These are phyloP conservation scores for Parasarocladium wereldwijsianum DNA, from an alignment of 2,329 filamentous ascomycete genomes.

Conservation along the genomic window DNA sequence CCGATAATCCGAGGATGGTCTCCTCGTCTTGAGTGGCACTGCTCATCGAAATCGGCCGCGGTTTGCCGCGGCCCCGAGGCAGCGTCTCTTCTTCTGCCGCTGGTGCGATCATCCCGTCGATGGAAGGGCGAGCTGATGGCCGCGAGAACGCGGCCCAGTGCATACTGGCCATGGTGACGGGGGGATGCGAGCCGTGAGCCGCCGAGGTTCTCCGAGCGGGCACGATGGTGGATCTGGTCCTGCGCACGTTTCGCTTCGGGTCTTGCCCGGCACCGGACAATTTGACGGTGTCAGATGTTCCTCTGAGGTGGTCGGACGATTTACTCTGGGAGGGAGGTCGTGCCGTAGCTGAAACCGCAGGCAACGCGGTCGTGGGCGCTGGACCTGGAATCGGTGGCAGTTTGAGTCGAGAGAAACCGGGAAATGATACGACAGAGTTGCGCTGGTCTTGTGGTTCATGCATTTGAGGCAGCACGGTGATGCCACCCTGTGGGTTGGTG, in stretches of 20 bases:
- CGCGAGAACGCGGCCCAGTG: not conserved
- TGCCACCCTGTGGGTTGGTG: slow-evolving; percentile 19
- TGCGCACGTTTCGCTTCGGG: not conserved
- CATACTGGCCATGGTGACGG: not conserved
- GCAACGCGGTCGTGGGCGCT: not conserved
- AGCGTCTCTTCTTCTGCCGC: not conserved
- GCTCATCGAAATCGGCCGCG: slow-evolving; percentile 1
- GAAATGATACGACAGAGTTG: slow-evolving; percentile 5
- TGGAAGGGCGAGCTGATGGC: slow-evolving; percentile 3
- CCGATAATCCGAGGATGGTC: slow-evolving; percentile 2
- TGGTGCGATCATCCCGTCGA: slow-evolving; percentile 2
- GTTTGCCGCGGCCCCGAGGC: not conserved
- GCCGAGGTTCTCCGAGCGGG: slow-evolving; percentile 1
- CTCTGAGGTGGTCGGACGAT: too few species aligned
- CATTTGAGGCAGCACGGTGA: slow-evolving; percentile 20
- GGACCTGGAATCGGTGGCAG: slow-evolving; percentile 1
- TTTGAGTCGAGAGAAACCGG: slow-evolving; percentile 4
- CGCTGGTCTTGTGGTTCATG: slow-evolving; percentile 12
- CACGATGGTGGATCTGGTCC: not conserved
- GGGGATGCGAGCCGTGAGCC: not conserved
- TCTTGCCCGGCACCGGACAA: too few species aligned
- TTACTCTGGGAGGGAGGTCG: too few species aligned
- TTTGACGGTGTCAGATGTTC: too few species aligned
- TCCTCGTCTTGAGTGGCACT: slow-evolving; percentile 2
- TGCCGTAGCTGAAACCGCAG: slow-evolving; percentile 3